phyloP scores from a whole-genome alignment of 768 basidiomycete species.

The Mycena vulgaris region DNA sequence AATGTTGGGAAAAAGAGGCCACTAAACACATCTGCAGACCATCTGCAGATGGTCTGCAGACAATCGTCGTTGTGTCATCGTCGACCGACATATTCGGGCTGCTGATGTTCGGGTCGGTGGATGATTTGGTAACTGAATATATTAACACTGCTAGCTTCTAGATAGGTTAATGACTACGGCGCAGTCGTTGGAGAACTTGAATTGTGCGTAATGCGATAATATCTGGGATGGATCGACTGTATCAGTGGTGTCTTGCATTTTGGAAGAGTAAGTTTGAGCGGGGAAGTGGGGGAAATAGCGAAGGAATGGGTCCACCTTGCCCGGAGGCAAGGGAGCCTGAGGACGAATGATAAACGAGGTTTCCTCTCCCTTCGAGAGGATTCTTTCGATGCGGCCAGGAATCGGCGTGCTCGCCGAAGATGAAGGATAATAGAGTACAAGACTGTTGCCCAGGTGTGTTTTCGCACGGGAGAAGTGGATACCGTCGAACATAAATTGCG shows the following conservation, averaged over 20 bases:
- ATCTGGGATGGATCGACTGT: neutral
- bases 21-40: neutral
- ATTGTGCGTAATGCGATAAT: neutral
- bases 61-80: neutral
- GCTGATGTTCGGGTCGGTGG: too few species aligned
- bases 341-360: slow-evolving; percentile 4
- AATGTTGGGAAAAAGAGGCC: neutral
- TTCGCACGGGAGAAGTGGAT: slow-evolving; percentile 13
- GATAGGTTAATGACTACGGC: neutral
- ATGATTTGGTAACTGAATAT: too few species aligned
- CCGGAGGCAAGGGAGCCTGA: slow-evolving; percentile 1
- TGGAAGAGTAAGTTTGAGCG: slow-evolving; percentile 14
- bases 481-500: slow-evolving; percentile 6
- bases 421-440: slow-evolving; percentile 8
- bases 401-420: neutral
- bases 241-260: neutral
- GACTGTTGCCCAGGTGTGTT: slow-evolving; percentile 12
- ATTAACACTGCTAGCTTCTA: neutral
- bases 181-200: neutral
- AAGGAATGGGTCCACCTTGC: slow-evolving; percentile 12
- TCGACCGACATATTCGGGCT: too few species aligned
- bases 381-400: slow-evolving; percentile 17
- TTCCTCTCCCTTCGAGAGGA: neutral
- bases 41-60: neutral
- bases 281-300: slow-evolving; percentile 16